These are phyloP conservation scores for Aureobasidium sp. DNA, from an alignment of 2,329 filamentous ascomycete genomes.

Conservation along the genomic window DNA sequence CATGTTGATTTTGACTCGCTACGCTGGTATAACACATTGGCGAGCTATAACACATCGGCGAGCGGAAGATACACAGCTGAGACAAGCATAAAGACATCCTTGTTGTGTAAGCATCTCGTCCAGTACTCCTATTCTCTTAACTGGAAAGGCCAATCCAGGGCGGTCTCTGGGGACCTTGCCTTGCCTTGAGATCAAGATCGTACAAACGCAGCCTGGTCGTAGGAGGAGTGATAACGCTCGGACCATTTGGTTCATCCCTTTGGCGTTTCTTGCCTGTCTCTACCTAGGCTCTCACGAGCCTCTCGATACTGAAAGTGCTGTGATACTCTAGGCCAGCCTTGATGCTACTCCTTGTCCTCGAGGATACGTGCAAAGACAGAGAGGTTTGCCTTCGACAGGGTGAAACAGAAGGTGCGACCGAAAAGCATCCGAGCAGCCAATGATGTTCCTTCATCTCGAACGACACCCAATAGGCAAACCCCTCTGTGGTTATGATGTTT, in stretches of 20 bases:
- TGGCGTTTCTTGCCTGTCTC: not conserved
- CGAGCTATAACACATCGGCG: not conserved
- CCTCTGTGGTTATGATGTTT: not conserved
- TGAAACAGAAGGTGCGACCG: conserved; percentile 2
- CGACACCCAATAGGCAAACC: not conserved
- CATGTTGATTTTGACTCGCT: not conserved
- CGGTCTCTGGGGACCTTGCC: not conserved
- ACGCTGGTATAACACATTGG: not conserved
- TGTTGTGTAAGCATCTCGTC: not conserved
- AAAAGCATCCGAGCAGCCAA: not conserved
- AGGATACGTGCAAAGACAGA: not conserved
- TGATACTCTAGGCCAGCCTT: not conserved
- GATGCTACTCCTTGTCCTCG: not conserved
- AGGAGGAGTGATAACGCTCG: not conserved
- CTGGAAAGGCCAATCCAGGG: not conserved
- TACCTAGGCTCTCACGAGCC: not conserved
- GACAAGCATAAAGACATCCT: not conserved
- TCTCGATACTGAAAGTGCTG: not conserved
- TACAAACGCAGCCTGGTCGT: not conserved
- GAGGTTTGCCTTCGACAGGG: not conserved
- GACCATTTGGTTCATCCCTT: not conserved
- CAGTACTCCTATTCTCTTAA: not conserved
- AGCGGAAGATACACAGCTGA: not conserved
- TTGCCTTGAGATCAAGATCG: not conserved
- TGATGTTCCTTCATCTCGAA: not conserved